Evolutionary conservation across 495 filamentous ascomycete genomes (phyloP).

Genomic region (Xeromyces bisporus): DNA sequence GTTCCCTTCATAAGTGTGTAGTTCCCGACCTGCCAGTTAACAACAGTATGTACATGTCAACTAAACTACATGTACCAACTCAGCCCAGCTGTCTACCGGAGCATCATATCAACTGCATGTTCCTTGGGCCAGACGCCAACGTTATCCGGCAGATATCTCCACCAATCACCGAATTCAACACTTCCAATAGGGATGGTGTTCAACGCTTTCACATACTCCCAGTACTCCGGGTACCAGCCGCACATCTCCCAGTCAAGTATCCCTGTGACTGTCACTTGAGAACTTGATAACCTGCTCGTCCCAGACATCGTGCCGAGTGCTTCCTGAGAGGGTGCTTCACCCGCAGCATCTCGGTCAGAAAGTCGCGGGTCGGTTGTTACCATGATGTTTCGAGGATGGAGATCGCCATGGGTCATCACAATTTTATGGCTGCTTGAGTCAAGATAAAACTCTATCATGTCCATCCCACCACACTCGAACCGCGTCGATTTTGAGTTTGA

Average conservation of each 20-base stretch:
- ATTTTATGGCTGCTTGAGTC: constrained; percentile 4
- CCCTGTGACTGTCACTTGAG: constrained; percentile 4
- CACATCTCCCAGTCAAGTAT: constrained; percentile 21
- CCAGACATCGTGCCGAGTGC: background rate
- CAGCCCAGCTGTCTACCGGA: constrained; percentile 1
- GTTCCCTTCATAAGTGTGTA: no score
- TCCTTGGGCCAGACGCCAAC: constrained; percentile 4
- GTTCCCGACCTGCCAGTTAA: no score
- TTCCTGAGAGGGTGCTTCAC: background rate
- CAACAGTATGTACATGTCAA: no score
- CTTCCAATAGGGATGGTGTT: constrained; percentile 1
- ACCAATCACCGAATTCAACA: constrained; percentile 8
- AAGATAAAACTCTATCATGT: constrained; percentile 5
- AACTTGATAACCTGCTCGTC: constrained; percentile 1
- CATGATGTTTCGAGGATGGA: constrained; percentile 8
- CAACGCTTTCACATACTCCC: constrained; percentile 20
- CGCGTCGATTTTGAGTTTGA: constrained; percentile 1
- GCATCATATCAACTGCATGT: constrained; percentile 5
- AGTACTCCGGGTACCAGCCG: constrained; percentile 23
- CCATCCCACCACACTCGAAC: constrained; percentile 2
- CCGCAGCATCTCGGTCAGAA: background rate
- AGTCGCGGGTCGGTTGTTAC: constrained; percentile 1
- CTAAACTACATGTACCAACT: no score
- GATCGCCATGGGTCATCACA: constrained; percentile 10
- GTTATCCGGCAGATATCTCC: constrained; percentile 6